phyloP scores from a whole-genome alignment of 2,329 filamentous ascomycete species.

The Tolypocladium nubicola region DNA sequence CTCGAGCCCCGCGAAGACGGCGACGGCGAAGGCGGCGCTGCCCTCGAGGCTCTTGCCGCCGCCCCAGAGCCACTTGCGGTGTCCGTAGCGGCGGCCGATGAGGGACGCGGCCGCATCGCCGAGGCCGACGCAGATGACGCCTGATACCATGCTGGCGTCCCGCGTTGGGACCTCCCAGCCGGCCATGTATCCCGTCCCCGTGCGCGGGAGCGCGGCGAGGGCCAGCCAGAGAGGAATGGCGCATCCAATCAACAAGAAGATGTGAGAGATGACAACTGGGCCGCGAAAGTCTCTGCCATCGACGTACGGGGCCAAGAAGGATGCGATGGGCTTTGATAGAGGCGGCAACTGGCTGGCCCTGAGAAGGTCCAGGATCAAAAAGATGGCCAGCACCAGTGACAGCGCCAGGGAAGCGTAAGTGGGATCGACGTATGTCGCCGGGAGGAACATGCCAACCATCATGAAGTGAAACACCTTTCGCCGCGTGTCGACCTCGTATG shows the following conservation, averaged over 20 bases:
- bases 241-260: conserved; percentile 90
- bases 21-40: conserved; percentile 66
- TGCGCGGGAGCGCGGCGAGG: conserved; percentile 57
- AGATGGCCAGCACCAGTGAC: conserved; percentile 68
- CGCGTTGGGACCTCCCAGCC: conserved; percentile 68
- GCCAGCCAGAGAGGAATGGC: conserved; percentile 90
- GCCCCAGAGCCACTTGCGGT: conserved; percentile 89
- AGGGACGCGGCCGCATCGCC: conserved; percentile 90
- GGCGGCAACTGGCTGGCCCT: conserved; percentile 87
- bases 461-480: conserved; percentile 97
- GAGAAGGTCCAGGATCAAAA: conserved; percentile 80
- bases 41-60: conserved; percentile 95
- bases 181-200: conserved; percentile 40
- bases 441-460: conserved; percentile 94
- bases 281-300: conserved; percentile 88
- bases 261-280: conserved; percentile 90
- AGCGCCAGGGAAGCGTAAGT: conserved; percentile 72
- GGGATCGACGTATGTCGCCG: conserved; percentile 78
- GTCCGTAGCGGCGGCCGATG: conserved; percentile 77
- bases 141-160: conserved; percentile 83
- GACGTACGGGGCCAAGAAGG: conserved; percentile 86
- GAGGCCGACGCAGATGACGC: conserved; percentile 88
- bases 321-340: conserved; percentile 72
- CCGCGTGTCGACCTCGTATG: conserved; percentile 88
- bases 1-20: conserved; percentile 66